Conservation (phyloP, 768 basidiomycete genomes). For the Agaricus sinodeliciosus region DNA sequence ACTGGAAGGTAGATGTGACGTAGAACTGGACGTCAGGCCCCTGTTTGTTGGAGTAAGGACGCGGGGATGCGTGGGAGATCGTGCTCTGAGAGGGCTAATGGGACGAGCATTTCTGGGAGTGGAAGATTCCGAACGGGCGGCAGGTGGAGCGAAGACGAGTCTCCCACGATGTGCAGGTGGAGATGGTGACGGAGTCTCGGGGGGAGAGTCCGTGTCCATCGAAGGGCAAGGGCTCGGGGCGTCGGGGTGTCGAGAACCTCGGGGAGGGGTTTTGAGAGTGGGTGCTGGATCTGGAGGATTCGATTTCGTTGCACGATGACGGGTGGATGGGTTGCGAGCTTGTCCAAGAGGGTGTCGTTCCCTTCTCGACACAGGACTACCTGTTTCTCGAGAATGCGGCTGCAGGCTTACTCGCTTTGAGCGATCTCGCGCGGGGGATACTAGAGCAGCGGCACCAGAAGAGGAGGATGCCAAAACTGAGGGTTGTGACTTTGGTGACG, state of each 20-base stretch:
- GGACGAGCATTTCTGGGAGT: slow-evolving; percentile 12
- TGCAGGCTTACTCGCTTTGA: slow-evolving; percentile 34
- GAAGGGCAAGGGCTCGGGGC: slow-evolving; percentile 1
- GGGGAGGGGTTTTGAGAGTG: slow-evolving; percentile 13
- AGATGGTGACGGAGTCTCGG: slow-evolving; percentile 6
- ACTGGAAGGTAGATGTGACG: slow-evolving; percentile 39
- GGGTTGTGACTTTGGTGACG: slow-evolving; percentile 46
- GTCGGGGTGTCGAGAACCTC: background rate
- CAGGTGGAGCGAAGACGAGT: background rate
- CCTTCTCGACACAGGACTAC: slow-evolving; percentile 12
- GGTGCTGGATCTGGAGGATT: slow-evolving; percentile 21
- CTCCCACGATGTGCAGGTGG: slow-evolving; percentile 5
- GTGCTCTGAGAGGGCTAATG: slow-evolving; percentile 24
- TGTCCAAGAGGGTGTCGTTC: slow-evolving; percentile 13
- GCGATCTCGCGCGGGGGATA: slow-evolving; percentile 42
- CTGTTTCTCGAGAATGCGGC: slow-evolving; percentile 14
- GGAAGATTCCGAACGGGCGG: slow-evolving; percentile 1
- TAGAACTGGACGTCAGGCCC: slow-evolving; percentile 40
- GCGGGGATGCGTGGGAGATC: slow-evolving; percentile 32
- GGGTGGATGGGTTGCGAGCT: slow-evolving; percentile 4
- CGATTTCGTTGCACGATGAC: slow-evolving; percentile 24
- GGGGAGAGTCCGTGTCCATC: slow-evolving; percentile 7
- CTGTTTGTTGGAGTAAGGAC: slow-evolving; percentile 35
- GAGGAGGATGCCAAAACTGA: slow-evolving; percentile 41
- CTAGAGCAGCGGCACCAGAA: slow-evolving; percentile 35